A percentile compares a stretch with the other conserved stretches of the same genome.
Evolutionary conservation across 2,329 filamentous ascomycete species (phyloP).

Genomic region (Colletotrichum gloeosporioides): DNA sequence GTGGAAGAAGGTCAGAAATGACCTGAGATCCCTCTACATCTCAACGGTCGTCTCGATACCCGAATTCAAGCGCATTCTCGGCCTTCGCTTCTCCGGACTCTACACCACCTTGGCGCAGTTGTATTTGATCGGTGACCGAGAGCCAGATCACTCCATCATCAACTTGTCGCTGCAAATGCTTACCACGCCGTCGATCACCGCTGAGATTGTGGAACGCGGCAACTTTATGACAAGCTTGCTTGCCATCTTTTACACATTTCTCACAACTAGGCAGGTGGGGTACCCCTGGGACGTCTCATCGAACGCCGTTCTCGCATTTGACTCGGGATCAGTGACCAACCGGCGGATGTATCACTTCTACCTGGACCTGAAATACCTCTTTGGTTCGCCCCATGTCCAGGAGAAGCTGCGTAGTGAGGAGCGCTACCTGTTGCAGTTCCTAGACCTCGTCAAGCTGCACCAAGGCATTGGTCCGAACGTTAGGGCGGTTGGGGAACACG

Average conservation of each 20-base stretch:
- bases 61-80: conserved; percentile 92
- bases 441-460: conserved; percentile 93
- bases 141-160: conserved; percentile 98
- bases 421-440: conserved; percentile 89
- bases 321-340: conserved; percentile 94
- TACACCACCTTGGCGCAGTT: conserved; percentile 94
- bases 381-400: conserved; percentile 87
- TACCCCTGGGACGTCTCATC: conserved; percentile 90
- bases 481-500: conserved; percentile 90
- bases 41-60: conserved; percentile 95
- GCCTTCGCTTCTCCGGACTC: conserved; percentile 90
- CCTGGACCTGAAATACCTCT: conserved; percentile 88
- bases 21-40: conserved; percentile 92
- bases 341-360: conserved; percentile 98
- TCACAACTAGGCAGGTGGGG: conserved; percentile 94
- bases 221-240: conserved; percentile 96
- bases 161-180: conserved; percentile 96
- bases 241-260: conserved; percentile 95
- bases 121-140: conserved; percentile 93
- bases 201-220: conserved; percentile 91
- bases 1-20: conserved; percentile 95
- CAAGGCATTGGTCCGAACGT: conserved; percentile 97
- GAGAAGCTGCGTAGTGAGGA: conserved; percentile 82
- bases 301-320: conserved; percentile 87
- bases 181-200: conserved; percentile 94